Percentiles rank a stretch among this genome's conserved stretches.
phyloP scores from a whole-genome alignment of 306 rosid species.

The Adenanthera pavonina region DNA sequence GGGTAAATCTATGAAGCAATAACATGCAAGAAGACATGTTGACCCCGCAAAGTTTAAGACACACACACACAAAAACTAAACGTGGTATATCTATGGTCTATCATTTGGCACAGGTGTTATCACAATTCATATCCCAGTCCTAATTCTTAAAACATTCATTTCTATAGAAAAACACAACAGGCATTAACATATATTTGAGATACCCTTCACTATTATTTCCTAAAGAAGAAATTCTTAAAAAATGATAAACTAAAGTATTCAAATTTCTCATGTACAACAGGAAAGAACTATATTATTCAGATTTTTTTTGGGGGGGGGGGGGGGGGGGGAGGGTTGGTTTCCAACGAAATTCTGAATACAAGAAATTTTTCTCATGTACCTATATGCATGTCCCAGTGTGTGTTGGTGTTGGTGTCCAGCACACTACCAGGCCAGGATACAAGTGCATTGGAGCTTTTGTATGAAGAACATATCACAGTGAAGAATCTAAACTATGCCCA shows the following conservation, averaged over 20 bases:
- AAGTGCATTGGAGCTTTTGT: too few relatives aligned
- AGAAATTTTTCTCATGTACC: too few relatives aligned
- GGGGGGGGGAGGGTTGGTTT: too few relatives aligned
- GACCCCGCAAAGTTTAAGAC: background rate
- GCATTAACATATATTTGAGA: background rate
- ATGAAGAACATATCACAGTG: background rate
- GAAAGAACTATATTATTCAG: background rate
- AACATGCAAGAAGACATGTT: background rate
- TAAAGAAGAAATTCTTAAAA: background rate
- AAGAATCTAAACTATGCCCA: conserved; percentile 8
- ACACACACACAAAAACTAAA: background rate
- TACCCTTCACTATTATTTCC: background rate
- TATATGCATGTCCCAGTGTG: background rate
- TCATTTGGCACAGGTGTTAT: background rate
- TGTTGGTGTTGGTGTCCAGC: background rate
- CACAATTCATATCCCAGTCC: background rate
- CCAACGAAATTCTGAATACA: too few relatives aligned
- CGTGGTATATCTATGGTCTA: background rate
- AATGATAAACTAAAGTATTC: background rate
- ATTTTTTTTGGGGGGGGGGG: background rate
- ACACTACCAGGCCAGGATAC: background rate
- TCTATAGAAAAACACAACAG: background rate
- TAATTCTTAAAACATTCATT: background rate
- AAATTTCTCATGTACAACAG: background rate
- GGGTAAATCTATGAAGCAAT: background rate